Percentiles rank a stretch among this genome's conserved stretches.
Conservation (phyloP, 164 flowering plant species). For the Protea cynaroides region DNA sequence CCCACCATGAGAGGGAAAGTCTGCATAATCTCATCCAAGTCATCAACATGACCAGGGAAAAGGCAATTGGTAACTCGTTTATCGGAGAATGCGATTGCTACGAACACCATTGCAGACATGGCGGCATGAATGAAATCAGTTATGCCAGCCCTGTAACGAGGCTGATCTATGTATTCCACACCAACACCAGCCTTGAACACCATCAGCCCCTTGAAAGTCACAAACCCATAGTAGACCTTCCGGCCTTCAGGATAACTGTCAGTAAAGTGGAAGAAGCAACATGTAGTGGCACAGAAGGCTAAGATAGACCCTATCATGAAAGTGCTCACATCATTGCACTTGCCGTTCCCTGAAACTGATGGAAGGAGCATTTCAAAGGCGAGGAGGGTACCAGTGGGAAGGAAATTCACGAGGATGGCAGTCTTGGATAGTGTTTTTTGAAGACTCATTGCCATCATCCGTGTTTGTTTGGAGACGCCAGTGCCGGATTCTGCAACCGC, state of each 20-base stretch:
- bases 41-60: constrained; percentile 53
- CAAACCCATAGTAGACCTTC: constrained; percentile 80
- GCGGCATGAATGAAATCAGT: constrained; percentile 72
- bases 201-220: constrained; percentile 64
- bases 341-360: constrained; percentile 47
- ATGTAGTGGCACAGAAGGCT: constrained; percentile 64
- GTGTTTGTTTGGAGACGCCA: no score
- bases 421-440: constrained; percentile 76
- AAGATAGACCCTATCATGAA: constrained; percentile 55
- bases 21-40: constrained; percentile 53
- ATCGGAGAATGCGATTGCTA: constrained; percentile 78
- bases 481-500: no score
- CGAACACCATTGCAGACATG: constrained; percentile 80
- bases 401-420: constrained; percentile 81
- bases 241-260: constrained; percentile 77
- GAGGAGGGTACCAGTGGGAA: constrained; percentile 94
- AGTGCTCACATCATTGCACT: constrained; percentile 54
- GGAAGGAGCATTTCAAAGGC: constrained; percentile 96
- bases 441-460: no score
- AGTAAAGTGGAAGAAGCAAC: constrained; percentile 98
- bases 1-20: constrained; percentile 67
- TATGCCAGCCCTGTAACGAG: constrained; percentile 46
- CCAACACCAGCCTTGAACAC: constrained; percentile 61
- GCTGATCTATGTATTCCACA: constrained; percentile 60
- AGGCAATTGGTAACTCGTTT: constrained; percentile 60